phyloP scores from a whole-genome alignment of 352 stramenopile genomes.

The Phytophthora tubulina region DNA sequence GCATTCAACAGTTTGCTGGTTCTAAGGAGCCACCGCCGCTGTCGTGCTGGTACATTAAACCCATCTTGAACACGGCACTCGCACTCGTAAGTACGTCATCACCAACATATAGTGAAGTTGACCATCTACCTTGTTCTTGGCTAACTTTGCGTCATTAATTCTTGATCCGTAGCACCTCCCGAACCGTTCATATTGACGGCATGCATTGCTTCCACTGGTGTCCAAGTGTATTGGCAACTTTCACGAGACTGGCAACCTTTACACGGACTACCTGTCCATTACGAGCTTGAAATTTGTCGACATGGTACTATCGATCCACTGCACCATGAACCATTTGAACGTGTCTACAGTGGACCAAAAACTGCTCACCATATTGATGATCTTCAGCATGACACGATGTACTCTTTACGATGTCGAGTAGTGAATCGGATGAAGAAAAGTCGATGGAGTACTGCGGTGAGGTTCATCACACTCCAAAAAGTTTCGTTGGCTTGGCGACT shows the following conservation, averaged over 20 bases:
- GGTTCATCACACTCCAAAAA: constrained; percentile 58
- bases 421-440: constrained; percentile 64
- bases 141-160: constrained; percentile 1
- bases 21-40: constrained; percentile 47
- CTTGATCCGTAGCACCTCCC: constrained; percentile 48
- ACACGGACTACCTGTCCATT: constrained; percentile 49
- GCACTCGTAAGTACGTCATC: constrained; percentile 71
- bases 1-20: constrained; percentile 53
- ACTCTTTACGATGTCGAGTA: constrained; percentile 60
- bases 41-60: constrained; percentile 63
- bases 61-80: constrained; percentile 55
- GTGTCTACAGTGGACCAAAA: constrained; percentile 47
- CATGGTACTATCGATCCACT: constrained; percentile 26
- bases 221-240: constrained; percentile 73
- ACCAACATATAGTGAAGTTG: neutral
- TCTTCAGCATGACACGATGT: constrained; percentile 49
- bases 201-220: constrained; percentile 48
- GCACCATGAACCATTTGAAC: constrained; percentile 48
- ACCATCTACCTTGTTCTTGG: neutral
- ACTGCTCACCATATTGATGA: constrained; percentile 47
- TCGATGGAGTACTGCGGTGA: constrained; percentile 59
- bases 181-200: constrained; percentile 70
- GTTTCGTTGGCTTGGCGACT: constrained; percentile 70
- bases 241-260: constrained; percentile 53
- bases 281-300: constrained; percentile 66